phyloP scores from a whole-genome alignment of 345 rosid genomes.

The Limnanthes douglasii region DNA sequence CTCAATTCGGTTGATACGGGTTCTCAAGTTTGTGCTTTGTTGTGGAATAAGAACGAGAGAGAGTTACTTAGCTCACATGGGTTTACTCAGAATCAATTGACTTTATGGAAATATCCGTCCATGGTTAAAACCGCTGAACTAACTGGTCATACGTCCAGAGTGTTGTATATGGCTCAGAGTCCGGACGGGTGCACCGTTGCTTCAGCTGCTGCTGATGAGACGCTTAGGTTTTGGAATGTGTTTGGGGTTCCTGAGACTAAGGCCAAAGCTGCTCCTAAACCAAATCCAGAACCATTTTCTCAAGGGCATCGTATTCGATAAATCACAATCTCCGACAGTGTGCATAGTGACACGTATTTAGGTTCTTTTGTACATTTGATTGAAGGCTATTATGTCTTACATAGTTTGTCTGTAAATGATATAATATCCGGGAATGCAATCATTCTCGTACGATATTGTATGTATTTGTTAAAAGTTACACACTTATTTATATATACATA shows the following conservation, averaged over 20 bases:
- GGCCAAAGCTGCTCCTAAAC: constrained; percentile 23
- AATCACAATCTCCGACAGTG: too few species aligned
- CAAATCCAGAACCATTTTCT: constrained; percentile 36
- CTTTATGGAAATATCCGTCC: constrained; percentile 21
- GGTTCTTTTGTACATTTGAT: too few species aligned
- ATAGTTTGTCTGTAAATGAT: too few species aligned
- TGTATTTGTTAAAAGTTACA: too few species aligned
- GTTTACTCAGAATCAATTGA: constrained; percentile 20
- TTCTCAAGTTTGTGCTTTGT: constrained; percentile 17
- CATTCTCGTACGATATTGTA: too few species aligned
- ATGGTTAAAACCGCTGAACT: constrained; percentile 27
- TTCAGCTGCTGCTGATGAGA: constrained; percentile 70
- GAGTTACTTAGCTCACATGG: constrained; percentile 23
- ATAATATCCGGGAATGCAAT: too few species aligned
- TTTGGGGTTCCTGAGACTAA: constrained; percentile 36
- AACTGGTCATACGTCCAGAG: constrained; percentile 24
- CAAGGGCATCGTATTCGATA: constrained; percentile 40
- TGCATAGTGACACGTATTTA: too few species aligned
- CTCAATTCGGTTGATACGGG: constrained; percentile 21
- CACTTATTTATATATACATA: too few species aligned
- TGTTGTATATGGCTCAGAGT: constrained; percentile 26
- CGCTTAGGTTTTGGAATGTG: constrained; percentile 58
- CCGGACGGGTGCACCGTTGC: constrained; percentile 72
- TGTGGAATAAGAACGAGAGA: constrained; percentile 21
- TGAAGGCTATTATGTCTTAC: too few species aligned